Evolutionary conservation across 495 filamentous ascomycete species (phyloP), one percentile per base, ranked within the genome.

Genomic region (Penicillium macrosclerotiorum): DNA sequence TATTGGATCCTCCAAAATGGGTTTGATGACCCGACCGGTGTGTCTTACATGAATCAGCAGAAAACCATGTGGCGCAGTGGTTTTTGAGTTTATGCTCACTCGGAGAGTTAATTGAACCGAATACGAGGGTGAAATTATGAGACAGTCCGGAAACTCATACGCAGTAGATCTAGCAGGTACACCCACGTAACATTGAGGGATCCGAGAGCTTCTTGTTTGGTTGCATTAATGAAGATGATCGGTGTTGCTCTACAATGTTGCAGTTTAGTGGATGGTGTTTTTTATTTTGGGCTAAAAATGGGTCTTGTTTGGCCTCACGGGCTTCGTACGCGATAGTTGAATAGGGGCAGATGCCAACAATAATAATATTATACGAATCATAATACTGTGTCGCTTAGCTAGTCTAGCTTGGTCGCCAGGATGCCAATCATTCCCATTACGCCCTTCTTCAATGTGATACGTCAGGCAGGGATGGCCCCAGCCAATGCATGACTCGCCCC

Each of bases 51-150:
- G 55, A 52, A 45, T 56, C 44, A 52, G 41, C 52, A 52, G 35
- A 41, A 48, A 49, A 33, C 57, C 54, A 60, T 60, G 57, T 60
- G 57, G 57, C 49, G 43, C 49, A 44, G 38, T 45, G 50, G 47
- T 48, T 54, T 43, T 51, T 40, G 35, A 45, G 25, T 48, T 56
- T 56, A 51, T 45, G 47, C 24, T n/a, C n/a, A n/a, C 25, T 50
- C 41, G 47, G 54, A 41, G 54, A 57, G 31, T 55, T 58, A 31
- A 37, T 47, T 20, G 31, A 29, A 2, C 54, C 51, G 58, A 58
- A 58, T 58, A 58, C 58, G 58, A 58, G 45, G 25, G 13, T 41
- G 36, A 30, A 38, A 11, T 24, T n/a, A n/a, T n/a, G n/a, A n/a
- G n/a, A n/a, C n/a, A n/a, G n/a, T n/a, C n/a, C n/a, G n/a, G n/a